phyloP scores from a whole-genome alignment of 495 filamentous ascomycete genomes.

The Pseudoneurospora amorphoporcata region DNA sequence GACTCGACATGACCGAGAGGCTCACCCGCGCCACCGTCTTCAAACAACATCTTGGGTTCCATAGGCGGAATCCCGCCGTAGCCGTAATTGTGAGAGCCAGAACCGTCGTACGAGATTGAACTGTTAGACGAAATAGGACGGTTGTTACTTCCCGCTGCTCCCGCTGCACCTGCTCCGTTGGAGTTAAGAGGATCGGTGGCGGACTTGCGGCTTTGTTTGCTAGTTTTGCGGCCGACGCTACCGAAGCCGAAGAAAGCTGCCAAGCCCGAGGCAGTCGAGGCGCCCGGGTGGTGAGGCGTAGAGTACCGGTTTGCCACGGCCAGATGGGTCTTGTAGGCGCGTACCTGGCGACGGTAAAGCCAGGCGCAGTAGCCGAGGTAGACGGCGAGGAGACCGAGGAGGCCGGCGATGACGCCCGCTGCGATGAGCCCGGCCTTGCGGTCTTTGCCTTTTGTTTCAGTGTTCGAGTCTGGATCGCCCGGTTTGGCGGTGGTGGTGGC shows the following conservation, averaged over 20 bases:
- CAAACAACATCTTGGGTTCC: constrained; percentile 23
- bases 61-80: constrained; percentile 22
- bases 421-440: constrained; percentile 48
- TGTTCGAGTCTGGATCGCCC: neutral
- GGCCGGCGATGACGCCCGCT: constrained; percentile 52
- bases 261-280: constrained; percentile 3
- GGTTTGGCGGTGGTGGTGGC: constrained; percentile 24
- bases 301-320: constrained; percentile 40
- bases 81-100: constrained; percentile 10
- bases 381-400: constrained; percentile 44
- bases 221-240: neutral
- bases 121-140: neutral
- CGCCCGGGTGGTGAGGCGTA: constrained; percentile 5
- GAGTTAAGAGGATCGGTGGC: neutral
- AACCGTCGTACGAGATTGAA: neutral
- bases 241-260: constrained; percentile 14
- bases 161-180: constrained; percentile 8
- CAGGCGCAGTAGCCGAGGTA: constrained; percentile 65
- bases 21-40: constrained; percentile 8
- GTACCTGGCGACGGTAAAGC: constrained; percentile 55
- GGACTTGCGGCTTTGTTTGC: constrained; percentile 11
- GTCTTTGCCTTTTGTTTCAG: constrained; percentile 23
- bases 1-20: neutral
- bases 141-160: constrained; percentile 7
- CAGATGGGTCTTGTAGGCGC: constrained; percentile 52